Percentiles rank a stretch among this genome's conserved stretches.
Conservation (phyloP, 2,329 filamentous ascomycete genomes). For the Fusarium mangiferae region DNA sequence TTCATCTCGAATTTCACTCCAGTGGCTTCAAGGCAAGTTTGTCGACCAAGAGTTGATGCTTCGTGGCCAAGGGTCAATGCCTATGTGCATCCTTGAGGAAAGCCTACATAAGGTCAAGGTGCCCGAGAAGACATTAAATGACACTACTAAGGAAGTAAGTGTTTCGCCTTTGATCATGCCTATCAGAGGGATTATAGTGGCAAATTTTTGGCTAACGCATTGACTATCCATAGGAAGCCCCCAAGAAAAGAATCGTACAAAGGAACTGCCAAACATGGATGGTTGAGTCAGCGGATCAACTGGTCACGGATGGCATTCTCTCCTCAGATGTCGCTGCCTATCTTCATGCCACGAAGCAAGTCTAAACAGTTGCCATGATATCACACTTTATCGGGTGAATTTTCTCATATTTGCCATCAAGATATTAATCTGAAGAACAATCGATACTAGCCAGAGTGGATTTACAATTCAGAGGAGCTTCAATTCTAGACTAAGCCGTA, state of each 20-base stretch:
- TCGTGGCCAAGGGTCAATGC: fast-evolving
- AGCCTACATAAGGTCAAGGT: neutral
- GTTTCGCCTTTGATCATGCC: fast-evolving
- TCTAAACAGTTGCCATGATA: fast-evolving
- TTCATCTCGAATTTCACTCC: fast-evolving
- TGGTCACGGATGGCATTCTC: neutral
- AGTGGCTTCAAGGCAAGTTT: neutral
- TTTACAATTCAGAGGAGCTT: no score
- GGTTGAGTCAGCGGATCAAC: neutral
- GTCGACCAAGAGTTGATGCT: neutral
- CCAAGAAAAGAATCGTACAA: neutral
- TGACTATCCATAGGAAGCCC: fast-evolving
- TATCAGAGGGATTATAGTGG: no score
- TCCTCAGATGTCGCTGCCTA: fast-evolving
- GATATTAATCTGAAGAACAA: fast-evolving
- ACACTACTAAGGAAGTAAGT: neutral
- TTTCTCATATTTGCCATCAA: fast-evolving
- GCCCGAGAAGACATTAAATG: neutral
- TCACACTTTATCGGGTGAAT: fast-evolving
- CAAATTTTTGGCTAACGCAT: fast-evolving
- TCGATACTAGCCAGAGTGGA: fast-evolving
- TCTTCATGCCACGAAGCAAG: neutral
- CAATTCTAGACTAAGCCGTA: fast-evolving
- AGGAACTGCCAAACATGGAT: constrained; percentile 23
- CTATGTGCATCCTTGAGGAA: neutral